phyloP scores from a whole-genome alignment of 768 basidiomycete genomes.

The Kwoniella bestiolae region DNA sequence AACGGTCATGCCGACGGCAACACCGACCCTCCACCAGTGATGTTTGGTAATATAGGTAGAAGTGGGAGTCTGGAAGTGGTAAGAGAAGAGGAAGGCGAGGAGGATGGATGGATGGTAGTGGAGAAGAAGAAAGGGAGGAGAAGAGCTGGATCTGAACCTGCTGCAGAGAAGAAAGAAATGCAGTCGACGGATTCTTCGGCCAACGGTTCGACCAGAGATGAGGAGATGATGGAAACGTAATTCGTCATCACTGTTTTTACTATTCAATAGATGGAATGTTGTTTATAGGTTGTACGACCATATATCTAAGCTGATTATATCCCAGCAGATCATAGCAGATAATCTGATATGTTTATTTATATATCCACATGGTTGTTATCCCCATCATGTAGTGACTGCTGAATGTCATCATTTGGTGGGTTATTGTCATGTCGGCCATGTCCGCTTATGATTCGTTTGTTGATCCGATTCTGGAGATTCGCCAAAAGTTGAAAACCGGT shows the following conservation, averaged over 20 bases:
- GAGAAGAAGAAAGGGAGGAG: constrained; percentile 27
- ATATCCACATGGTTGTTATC: too few species aligned
- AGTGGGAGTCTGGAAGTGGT: constrained; percentile 36
- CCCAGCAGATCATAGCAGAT: too few species aligned
- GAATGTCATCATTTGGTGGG: too few species aligned
- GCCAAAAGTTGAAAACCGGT: too few species aligned
- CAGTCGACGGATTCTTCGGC: background rate
- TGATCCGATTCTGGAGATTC: too few species aligned
- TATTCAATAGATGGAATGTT: background rate
- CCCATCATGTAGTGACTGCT: too few species aligned
- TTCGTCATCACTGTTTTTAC: background rate
- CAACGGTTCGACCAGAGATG: background rate
- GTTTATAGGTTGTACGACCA: constrained; percentile 6
- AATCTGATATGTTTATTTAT: too few species aligned
- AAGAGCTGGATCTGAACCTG: constrained; percentile 35
- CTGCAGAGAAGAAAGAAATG: constrained; percentile 24
- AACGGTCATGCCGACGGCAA: background rate
- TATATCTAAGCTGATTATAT: background rate
- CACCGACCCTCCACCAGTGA: background rate
- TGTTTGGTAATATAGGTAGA: constrained; percentile 19
- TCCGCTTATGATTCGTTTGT: too few species aligned
- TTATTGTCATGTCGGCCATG: too few species aligned
- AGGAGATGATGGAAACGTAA: constrained; percentile 21
- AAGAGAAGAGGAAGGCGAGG: constrained; percentile 39
- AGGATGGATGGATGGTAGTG: constrained; percentile 38